Evolutionary conservation across 2,329 filamentous ascomycete genomes (phyloP).

Genomic region (Microdochium nivale): DNA sequence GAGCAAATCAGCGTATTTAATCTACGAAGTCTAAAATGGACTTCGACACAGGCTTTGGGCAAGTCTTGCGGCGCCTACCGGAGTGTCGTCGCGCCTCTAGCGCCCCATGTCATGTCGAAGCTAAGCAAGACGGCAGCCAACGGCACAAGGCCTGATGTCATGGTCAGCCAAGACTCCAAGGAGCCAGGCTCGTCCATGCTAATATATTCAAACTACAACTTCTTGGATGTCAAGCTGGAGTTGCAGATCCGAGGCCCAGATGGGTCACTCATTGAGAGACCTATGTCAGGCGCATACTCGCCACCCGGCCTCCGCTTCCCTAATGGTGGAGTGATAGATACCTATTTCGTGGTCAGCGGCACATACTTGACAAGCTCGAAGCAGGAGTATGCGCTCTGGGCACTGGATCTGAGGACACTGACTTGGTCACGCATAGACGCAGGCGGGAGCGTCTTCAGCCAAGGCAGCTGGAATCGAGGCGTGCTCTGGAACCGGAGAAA

Average conservation of each 20-base stretch:
- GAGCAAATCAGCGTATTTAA: conserved; percentile 99
- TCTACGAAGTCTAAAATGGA: conserved; percentile 90
- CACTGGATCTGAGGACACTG: conserved; percentile 76
- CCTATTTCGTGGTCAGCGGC: conserved; percentile 93
- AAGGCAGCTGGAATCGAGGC: conserved; percentile 96
- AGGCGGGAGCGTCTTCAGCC: conserved; percentile 86
- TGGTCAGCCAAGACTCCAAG: conserved; percentile 44
- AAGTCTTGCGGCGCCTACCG: conserved; percentile 95
- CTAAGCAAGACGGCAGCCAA: conserved; percentile 52
- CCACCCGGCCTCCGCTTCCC: conserved; percentile 91
- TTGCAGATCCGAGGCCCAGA: conserved; percentile 81
- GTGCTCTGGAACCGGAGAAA: conserved; percentile 90
- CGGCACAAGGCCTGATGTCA: conserved; percentile 30
- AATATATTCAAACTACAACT: conserved; percentile 99
- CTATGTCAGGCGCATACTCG: conserved; percentile 79
- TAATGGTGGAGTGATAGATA: conserved; percentile 91
- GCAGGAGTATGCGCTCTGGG: conserved; percentile 97
- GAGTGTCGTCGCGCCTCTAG: conserved; percentile 83
- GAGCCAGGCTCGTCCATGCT: conserved; percentile 69
- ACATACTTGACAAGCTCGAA: conserved; percentile 97
- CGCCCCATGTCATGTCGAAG: conserved; percentile 53
- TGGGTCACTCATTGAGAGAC: conserved; percentile 74
- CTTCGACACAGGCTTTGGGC: conserved; percentile 74
- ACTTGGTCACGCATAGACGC: conserved; percentile 96
- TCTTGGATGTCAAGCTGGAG: conserved; percentile 92